Base-by-base conservation (phyloP, 345 rosid genomes). In the Eucalyptus cloeziana region DNA sequence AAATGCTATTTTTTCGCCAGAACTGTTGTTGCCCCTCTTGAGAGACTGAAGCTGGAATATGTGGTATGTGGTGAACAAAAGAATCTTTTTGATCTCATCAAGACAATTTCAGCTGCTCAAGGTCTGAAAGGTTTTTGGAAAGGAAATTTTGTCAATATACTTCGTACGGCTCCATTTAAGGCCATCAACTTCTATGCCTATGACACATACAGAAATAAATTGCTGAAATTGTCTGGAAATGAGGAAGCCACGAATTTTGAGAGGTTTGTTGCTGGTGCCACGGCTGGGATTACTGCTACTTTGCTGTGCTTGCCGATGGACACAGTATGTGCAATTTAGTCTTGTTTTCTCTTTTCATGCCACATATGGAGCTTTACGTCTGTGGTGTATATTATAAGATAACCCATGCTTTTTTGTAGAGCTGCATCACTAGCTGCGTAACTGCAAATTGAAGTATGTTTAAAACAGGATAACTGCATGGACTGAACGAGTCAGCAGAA, bases 91-190 rank as follows among this genome's bases (percentile, higher is more conserved):
- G 95, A 95, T 88, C 96, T 97, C 17, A 92, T 95, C 89, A 93
- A 92, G 92, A 92, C 88, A 27, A 96, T 97, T 86, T 95, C 95
- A 22, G 92, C 88, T 19, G 87, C 95, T 10, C 96, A 97, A 86
- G 99, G 99, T 54, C 85, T 94, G 45, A 96, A 90, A 91, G 99
- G 99, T 11, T 97, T 97, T 86, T 97, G 99, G 99, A 97, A 96
- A 93, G 99, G 99, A 52, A 97, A 97, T 89, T 93, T 96, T 86
- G 92, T 96, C 88, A 97, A 97, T 92, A 96, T 97, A 91, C 98
- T 97, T 37, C 94, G 99, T 86, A 96, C 99, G 7, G 98, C 99
- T 90, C 99, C 99, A 56, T 97, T 97, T 90, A 97, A 97, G 92
- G 94, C 99, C 62, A 94, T 97, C 94, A 97, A 96, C 90, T 97